phyloP scores from a whole-genome alignment of 2,329 filamentous ascomycete genomes.

The Colletotrichum chlorophyti region DNA sequence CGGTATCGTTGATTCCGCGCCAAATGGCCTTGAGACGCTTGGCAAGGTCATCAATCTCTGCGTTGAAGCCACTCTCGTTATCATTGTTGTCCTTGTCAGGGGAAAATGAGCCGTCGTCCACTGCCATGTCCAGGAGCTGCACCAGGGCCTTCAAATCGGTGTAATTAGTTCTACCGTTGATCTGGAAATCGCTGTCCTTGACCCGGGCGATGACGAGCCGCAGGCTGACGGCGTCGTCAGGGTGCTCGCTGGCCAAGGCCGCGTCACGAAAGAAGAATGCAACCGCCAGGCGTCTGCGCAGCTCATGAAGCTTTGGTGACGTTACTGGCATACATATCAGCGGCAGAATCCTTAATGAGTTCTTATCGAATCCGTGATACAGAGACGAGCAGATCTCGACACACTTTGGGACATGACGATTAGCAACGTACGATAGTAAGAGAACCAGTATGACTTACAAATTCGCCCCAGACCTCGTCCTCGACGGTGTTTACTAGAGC shows the following conservation, averaged over 20 bases:
- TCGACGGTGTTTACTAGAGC: slow-evolving; percentile 51
- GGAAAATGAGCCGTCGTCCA: slow-evolving; percentile 65
- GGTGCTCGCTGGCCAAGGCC: slow-evolving; percentile 45
- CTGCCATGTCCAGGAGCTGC: slow-evolving; percentile 74
- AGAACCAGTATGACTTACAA: slow-evolving; percentile 47
- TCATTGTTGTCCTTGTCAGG: slow-evolving; percentile 36
- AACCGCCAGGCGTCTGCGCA: slow-evolving; percentile 72
- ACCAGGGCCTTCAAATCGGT: slow-evolving; percentile 69
- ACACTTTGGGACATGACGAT: slow-evolving; percentile 48
- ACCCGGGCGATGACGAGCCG: slow-evolving; percentile 54
- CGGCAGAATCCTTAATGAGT: slow-evolving; percentile 62
- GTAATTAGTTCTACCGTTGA: slow-evolving; percentile 70
- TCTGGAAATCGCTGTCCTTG: slow-evolving; percentile 54
- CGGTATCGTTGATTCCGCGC: slow-evolving; percentile 74
- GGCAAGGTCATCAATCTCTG: slow-evolving; percentile 71
- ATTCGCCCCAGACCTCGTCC: slow-evolving; percentile 43
- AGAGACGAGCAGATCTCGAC: slow-evolving; percentile 54
- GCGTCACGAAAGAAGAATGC: slow-evolving; percentile 65
- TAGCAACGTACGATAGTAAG: slow-evolving; percentile 11
- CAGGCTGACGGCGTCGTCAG: slow-evolving; percentile 50
- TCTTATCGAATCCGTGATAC: slow-evolving; percentile 52
- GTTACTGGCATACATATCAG: slow-evolving; percentile 65
- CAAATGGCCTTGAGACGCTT: slow-evolving; percentile 62
- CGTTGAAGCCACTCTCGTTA: slow-evolving; percentile 65
- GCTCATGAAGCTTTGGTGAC: slow-evolving; percentile 57